Percentiles rank a stretch among this genome's conserved stretches.
Conservation (phyloP, 2,329 filamentous ascomycete species). For the Eurotiales sp. region DNA sequence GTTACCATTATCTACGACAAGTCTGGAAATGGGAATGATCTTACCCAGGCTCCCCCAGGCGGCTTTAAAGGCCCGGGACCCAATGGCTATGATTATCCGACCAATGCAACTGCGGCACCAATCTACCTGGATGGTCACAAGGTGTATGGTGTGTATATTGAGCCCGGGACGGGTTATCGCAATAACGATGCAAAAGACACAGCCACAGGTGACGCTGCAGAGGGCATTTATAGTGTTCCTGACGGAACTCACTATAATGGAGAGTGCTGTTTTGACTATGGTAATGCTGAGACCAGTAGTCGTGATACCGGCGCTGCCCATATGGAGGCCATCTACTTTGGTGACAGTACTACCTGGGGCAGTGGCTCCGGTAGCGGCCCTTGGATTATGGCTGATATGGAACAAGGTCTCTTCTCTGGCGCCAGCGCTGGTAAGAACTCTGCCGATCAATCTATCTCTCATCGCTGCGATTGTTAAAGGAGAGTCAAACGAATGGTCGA, state of each 20-base stretch:
- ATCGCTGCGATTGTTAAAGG: slow-evolving; percentile 58
- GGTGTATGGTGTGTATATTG: slow-evolving; percentile 61
- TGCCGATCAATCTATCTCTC: slow-evolving; percentile 52
- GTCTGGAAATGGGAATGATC: slow-evolving; percentile 59
- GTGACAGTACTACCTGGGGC: slow-evolving; percentile 54
- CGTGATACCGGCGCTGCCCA: slow-evolving; percentile 58
- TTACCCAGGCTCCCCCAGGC: slow-evolving; percentile 59
- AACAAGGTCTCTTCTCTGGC: slow-evolving; percentile 64
- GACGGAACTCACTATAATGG: slow-evolving; percentile 35
- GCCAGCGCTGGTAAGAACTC: slow-evolving; percentile 44
- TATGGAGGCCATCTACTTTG: slow-evolving; percentile 68
- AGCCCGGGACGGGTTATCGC: slow-evolving; percentile 61
- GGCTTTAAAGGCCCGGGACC: no score
- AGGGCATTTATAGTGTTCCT: slow-evolving; percentile 32
- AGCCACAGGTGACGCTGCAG: slow-evolving; percentile 52
- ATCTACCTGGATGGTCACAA: slow-evolving; percentile 59
- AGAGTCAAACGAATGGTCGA: slow-evolving; percentile 53
- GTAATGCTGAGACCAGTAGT: slow-evolving; percentile 54
- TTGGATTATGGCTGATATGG: slow-evolving; percentile 67
- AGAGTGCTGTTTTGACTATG: slow-evolving; percentile 51
- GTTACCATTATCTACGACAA: slow-evolving; percentile 66
- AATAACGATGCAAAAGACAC: slow-evolving; percentile 53
- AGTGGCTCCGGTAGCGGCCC: slow-evolving; percentile 57
- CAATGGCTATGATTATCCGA: slow-evolving; percentile 59
- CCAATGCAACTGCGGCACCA: slow-evolving; percentile 57